phyloP scores from a whole-genome alignment of 768 basidiomycete genomes.

The Phaeotremella fagi region DNA sequence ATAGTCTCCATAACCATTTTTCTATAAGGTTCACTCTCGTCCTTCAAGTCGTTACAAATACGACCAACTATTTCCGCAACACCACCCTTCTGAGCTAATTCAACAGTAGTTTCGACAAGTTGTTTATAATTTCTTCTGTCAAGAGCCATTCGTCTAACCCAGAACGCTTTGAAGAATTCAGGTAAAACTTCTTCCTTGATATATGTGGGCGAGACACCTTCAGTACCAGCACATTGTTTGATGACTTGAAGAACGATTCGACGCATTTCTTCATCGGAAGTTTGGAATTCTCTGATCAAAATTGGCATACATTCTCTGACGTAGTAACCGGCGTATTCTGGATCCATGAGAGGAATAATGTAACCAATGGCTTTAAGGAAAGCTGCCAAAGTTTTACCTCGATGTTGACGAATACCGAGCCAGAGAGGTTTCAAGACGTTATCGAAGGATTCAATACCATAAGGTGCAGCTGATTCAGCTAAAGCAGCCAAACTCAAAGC shows the following conservation, averaged over 20 bases:
- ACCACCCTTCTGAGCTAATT: conserved; percentile 93
- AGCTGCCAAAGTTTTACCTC: conserved; percentile 89
- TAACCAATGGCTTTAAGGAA: conserved; percentile 98
- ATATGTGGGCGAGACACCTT: conserved; percentile 92
- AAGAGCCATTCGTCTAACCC: conserved; percentile 89
- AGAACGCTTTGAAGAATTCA: conserved; percentile 99
- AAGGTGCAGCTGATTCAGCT: conserved; percentile 94
- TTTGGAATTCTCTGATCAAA: conserved; percentile 85
- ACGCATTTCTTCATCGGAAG: conserved; percentile 99
- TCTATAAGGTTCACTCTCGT: conserved; percentile 55
- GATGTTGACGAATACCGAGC: conserved; percentile 89
- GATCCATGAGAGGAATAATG: conserved; percentile 99
- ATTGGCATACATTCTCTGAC: conserved; percentile 70
- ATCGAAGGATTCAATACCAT: conserved; percentile 99
- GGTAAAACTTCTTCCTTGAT: conserved; percentile 97
- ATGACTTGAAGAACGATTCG: conserved; percentile 99
- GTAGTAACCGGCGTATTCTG: conserved; percentile 98
- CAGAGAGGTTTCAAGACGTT: conserved; percentile 91
- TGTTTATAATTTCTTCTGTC: conserved; percentile 94
- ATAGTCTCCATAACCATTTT: conserved; percentile 99
- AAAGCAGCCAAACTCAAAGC: conserved; percentile 85
- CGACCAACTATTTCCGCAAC: conserved; percentile 92
- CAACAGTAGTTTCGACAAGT: conserved; percentile 97
- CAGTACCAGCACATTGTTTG: conserved; percentile 96
- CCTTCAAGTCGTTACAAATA: conserved; percentile 81